Conservation (phyloP, 2,329 filamentous ascomycete genomes). For the Emergomyces africanus region DNA sequence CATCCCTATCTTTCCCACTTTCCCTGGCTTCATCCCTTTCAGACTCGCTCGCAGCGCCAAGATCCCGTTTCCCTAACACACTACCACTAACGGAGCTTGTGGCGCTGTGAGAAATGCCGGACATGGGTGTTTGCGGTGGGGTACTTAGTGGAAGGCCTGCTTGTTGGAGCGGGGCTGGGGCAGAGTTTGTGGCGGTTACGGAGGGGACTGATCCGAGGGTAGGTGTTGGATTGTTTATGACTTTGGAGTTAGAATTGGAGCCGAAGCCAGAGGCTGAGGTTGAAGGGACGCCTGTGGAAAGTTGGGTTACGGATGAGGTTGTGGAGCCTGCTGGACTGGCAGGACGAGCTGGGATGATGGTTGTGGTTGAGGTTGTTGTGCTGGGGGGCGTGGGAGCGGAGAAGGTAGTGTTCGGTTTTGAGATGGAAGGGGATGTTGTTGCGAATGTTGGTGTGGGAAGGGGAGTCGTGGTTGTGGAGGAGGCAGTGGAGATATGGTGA, state of each 20-base stretch:
- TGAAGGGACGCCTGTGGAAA: conserved; percentile 1
- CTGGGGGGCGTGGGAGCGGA: conserved; percentile 43
- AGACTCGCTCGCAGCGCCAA: conserved; percentile 28
- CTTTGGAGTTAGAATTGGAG: conserved; percentile 4
- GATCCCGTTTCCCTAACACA: conserved; percentile 41
- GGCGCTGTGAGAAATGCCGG: conserved; percentile 39
- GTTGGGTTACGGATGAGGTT: conserved; percentile 42
- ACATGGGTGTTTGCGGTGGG: conserved; percentile 72
- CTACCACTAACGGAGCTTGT: conserved; percentile 42
- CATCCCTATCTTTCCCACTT: background rate
- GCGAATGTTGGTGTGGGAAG: conserved; percentile 56
- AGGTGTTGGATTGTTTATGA: conserved; percentile 62
- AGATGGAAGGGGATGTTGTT: conserved; percentile 46
- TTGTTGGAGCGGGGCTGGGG: conserved; percentile 19
- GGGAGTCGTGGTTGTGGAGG: conserved; percentile 49
- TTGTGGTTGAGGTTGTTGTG: conserved; percentile 20
- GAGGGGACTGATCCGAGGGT: conserved; percentile 65
- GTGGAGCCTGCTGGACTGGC: conserved; percentile 78
- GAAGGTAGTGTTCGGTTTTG: conserved; percentile 43
- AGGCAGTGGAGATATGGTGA: conserved; percentile 24
- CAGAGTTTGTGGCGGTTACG: conserved; percentile 59
- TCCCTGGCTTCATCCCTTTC: conserved; percentile 32
- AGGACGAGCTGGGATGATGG: conserved; percentile 40
- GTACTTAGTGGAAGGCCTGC: conserved; percentile 60
- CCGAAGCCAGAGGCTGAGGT: conserved; percentile 3